Conservation (phyloP, 208 protist species). For the Acanthamoeba rhysodes region DNA sequence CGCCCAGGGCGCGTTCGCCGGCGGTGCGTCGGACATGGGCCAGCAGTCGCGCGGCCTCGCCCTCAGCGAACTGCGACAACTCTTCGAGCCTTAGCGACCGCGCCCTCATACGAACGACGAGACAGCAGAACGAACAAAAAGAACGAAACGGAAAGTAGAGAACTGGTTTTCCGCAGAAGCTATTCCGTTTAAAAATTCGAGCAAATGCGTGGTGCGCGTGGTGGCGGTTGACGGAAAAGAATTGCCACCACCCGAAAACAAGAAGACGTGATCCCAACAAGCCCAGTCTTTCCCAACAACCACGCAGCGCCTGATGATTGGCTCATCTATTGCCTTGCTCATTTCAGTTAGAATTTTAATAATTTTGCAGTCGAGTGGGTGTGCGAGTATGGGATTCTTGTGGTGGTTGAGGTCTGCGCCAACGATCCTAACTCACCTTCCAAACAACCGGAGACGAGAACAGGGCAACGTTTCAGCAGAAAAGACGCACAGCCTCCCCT, state of each 20-base stretch:
- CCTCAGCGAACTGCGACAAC: constrained; percentile 51
- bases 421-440: not conserved
- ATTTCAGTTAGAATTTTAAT: not conserved
- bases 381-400: not conserved
- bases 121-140: no score
- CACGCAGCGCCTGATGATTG: not conserved
- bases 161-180: no score
- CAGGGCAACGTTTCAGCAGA: constrained; percentile 21
- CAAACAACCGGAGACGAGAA: not conserved
- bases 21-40: constrained; percentile 12
- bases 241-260: no score
- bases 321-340: not conserved
- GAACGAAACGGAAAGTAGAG: no score
- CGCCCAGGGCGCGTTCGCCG: constrained; percentile 56
- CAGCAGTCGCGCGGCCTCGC: constrained; percentile 57
- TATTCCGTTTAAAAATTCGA: no score
- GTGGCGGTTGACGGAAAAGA: no score
- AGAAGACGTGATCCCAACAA: no score
- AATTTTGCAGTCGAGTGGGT: not conserved
- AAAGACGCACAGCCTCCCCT: not conserved
- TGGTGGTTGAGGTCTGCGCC: not conserved
- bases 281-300: not conserved
- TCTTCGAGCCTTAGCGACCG: not conserved
- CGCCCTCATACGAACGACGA: no score
- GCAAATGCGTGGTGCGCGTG: no score